Conservation (phyloP, 176 grass and related monocot genomes). For the Cymbopogon citratus region DNA sequence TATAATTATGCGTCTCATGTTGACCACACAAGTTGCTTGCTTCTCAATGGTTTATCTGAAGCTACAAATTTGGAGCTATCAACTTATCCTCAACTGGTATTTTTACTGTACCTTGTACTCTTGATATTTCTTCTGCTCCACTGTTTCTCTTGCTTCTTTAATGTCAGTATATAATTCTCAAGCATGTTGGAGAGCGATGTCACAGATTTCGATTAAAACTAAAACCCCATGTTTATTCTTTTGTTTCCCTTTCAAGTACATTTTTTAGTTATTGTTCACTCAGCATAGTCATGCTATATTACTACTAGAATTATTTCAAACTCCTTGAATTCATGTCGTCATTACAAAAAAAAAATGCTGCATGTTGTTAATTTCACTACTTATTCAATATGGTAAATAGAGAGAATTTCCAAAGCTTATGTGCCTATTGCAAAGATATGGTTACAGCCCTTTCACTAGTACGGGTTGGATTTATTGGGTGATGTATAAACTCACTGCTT, state of each 20-base stretch:
- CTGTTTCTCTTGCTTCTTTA: background rate
- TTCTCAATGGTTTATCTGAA: background rate
- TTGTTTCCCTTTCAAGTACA: too few species aligned
- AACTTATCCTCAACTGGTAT: background rate
- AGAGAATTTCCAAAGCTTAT: too few species aligned
- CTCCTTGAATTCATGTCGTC: background rate
- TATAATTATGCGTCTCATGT: background rate
- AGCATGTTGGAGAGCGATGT: background rate
- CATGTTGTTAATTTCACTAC: too few species aligned
- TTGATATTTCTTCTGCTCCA: background rate
- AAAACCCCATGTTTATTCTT: too few species aligned
- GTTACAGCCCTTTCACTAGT: background rate
- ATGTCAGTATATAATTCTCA: background rate
- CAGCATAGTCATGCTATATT: too few species aligned
- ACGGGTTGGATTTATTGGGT: background rate
- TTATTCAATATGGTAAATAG: too few species aligned
- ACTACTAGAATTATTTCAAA: background rate
- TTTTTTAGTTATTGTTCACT: too few species aligned
- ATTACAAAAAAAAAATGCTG: too few species aligned
- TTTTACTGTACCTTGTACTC: background rate
- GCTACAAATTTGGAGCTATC: background rate
- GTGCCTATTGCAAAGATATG: too few species aligned
- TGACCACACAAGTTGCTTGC: background rate
- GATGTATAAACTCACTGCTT: background rate
- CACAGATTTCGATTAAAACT: too few species aligned